Conservation (phyloP, 73 alveolate genomes). For the Diophrys appendiculata region DNA sequence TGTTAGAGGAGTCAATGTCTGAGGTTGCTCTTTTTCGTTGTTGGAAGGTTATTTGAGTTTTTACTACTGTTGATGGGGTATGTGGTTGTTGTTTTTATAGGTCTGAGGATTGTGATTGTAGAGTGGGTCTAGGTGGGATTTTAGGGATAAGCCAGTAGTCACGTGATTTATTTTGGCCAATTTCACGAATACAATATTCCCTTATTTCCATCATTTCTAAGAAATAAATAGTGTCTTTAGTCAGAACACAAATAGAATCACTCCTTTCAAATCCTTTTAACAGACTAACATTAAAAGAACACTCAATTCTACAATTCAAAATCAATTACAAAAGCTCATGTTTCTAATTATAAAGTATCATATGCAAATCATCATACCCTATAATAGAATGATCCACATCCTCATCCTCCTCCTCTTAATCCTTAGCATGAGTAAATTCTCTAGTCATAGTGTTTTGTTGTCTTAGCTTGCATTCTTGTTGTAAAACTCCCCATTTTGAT, state of each 20-base stretch:
- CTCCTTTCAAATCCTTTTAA: neutral
- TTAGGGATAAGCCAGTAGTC: slow-evolving; percentile 14
- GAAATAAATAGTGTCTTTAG: neutral
- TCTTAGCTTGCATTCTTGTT: neutral
- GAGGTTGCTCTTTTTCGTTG: no score
- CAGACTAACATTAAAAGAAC: neutral
- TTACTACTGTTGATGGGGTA: no score
- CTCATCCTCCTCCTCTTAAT: neutral
- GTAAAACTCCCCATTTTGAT: neutral
- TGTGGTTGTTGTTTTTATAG: no score
- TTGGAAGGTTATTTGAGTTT: no score
- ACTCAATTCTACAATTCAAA: neutral
- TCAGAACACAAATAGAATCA: neutral
- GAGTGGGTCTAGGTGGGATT: no score
- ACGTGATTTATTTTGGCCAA: neutral
- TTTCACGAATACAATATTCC: neutral
- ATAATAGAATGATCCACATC: neutral
- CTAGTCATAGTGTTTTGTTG: no score
- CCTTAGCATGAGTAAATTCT: neutral
- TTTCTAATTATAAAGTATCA: neutral
- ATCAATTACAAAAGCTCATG: neutral
- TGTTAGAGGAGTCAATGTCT: no score
- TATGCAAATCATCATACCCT: neutral
- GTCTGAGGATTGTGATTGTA: no score
- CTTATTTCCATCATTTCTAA: neutral